phyloP scores from a whole-genome alignment of 108 stramenopile genomes.

The Cyclotella sp. region DNA sequence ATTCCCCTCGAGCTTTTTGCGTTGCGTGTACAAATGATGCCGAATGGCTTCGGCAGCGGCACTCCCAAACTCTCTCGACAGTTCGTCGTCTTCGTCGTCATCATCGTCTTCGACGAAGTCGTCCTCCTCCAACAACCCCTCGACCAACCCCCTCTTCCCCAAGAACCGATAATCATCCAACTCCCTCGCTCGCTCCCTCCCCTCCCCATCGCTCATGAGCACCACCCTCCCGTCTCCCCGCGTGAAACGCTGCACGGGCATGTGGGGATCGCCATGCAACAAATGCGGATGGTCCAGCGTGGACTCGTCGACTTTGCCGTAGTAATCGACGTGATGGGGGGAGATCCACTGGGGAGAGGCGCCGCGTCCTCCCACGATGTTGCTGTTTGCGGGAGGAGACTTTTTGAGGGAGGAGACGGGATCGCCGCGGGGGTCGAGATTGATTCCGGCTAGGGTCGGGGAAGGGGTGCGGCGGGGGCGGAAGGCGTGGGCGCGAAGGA shows the following conservation, averaged over 20 bases:
- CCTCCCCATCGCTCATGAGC: conserved; percentile 3
- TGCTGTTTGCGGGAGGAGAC: not conserved
- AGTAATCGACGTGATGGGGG: conserved; percentile 52
- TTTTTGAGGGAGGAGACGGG: conserved; percentile 21
- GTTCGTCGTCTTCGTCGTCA: conserved; percentile 29
- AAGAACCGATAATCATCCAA: conserved; percentile 22
- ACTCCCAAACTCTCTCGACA: conserved; percentile 43
- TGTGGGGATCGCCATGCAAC: conserved; percentile 52
- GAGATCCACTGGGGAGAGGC: conserved; percentile 32
- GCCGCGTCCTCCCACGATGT: conserved; percentile 22
- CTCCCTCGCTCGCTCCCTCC: conserved; percentile 16
- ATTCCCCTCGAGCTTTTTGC: not conserved
- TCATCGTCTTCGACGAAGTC: not conserved
- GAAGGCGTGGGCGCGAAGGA: conserved; percentile 32
- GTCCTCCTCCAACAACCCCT: not conserved
- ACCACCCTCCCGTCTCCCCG: conserved; percentile 32
- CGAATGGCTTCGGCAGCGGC: conserved; percentile 52
- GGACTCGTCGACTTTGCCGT: conserved; percentile 35
- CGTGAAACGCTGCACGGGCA: conserved; percentile 33
- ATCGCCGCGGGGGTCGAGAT: conserved; percentile 34
- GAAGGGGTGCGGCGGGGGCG: conserved; percentile 48
- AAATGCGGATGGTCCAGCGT: conserved; percentile 37
- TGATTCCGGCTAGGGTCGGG: conserved; percentile 41
- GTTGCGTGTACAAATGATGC: conserved; percentile 17
- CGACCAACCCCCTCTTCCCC: conserved; percentile 2